Evolutionary conservation across 805 yeast genomes (phyloP).

Genomic region (Starmera dryadoides): DNA sequence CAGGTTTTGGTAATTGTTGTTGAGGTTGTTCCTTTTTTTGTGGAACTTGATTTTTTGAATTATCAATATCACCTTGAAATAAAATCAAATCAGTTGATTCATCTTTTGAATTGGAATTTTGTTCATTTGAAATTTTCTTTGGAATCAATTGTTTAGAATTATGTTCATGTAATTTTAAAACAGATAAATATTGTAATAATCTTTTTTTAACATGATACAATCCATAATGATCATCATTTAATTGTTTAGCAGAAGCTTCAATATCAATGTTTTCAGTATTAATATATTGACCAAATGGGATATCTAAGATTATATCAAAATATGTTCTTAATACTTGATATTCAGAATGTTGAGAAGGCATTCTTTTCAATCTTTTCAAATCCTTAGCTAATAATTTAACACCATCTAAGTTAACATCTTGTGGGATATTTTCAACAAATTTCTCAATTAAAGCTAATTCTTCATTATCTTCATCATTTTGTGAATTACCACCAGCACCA

Average conservation of each 20-base stretch:
- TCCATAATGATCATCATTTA: conserved; percentile 78
- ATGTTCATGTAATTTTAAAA: conserved; percentile 45
- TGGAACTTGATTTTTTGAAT: not conserved
- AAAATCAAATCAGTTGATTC: not conserved
- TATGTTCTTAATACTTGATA: conserved; percentile 59
- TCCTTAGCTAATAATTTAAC: conserved; percentile 36
- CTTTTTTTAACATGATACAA: conserved; percentile 67
- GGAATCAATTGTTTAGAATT: conserved; percentile 8
- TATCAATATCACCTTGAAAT: not conserved
- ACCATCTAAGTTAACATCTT: conserved; percentile 33
- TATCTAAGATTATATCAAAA: conserved; percentile 56
- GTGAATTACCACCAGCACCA: conserved; percentile 1
- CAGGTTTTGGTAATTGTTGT: conserved; percentile 1
- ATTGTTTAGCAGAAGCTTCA: conserved; percentile 40
- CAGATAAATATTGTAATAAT: conserved; percentile 72
- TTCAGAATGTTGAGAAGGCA: conserved; percentile 50
- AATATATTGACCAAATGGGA: conserved; percentile 44
- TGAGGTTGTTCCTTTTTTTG: conserved; percentile 1
- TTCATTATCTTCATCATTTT: conserved; percentile 26
- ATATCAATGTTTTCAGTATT: conserved; percentile 35
- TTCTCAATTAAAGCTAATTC: conserved; percentile 25
- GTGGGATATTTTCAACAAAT: conserved; percentile 20
- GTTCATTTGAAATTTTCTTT: conserved; percentile 1
- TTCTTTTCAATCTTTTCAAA: conserved; percentile 44
- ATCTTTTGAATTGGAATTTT: not conserved